Evolutionary conservation across 2,329 filamentous ascomycete species (phyloP), one percentile per base, ranked within the genome.

Genomic region (Microdochium bolleyi): DNA sequence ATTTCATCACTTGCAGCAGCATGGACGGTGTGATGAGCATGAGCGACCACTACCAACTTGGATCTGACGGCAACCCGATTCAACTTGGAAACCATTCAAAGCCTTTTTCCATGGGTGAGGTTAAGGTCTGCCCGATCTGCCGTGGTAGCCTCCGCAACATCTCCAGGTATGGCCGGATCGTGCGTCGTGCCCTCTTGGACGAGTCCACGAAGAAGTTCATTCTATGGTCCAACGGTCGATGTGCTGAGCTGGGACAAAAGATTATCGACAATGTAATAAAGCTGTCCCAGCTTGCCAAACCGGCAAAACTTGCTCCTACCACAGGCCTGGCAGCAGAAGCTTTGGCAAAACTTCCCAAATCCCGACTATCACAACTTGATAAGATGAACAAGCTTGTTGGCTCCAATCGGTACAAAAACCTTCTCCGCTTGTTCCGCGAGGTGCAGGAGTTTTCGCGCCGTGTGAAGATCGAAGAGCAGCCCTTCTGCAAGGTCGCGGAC

Each of bases 121-220:
- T 81, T 37, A 78, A 76, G 55, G 69, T 63, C 1, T 88, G 85
- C 58, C 78, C 83, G 0, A 71, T 65, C 1, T 89, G 85, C 58
- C 77, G 82, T n/a, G 73, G 77, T 0, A 75, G 80, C 1, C 66
- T 88, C 13, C 71, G 80, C 19, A 74, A 76, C 54, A 70, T 87
- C 51, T 66, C 77, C 2, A 72, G 84, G 3, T 88, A 88, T 59
- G 79, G 81, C 14, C 75, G 83, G 10, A 76, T 87, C 2, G 73
- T 86, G 25, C 75, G 80, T 34, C 74, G 78, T 3, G 80, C 78
- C 1, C 67, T 83, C 7, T 70, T 88, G 1, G 82, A 88, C 52
- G 79, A 86, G 61, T 72, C 78, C 0, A 82, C 81, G 0, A 85
- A 85, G 65, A 84, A 81, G 56, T 84, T 88, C 61, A 75, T 84